Evolutionary conservation across 169 alveolate species (phyloP), one percentile per base, ranked within the genome.

Genomic region (Nephromyces sp.): DNA sequence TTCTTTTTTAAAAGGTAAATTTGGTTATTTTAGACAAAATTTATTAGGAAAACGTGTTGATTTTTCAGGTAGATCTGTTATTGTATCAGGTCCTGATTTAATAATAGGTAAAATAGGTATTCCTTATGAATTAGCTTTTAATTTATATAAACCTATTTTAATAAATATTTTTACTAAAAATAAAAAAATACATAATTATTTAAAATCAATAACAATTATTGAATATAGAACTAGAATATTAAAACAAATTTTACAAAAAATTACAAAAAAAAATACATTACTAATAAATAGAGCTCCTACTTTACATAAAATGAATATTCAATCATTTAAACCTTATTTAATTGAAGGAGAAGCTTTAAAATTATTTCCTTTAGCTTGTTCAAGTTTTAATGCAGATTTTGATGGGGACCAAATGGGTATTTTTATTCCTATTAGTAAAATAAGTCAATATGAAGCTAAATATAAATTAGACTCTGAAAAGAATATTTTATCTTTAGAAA

Each of bases 391-490:
- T 84, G 98, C 98, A 3, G 98, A 94, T 85, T 94, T 91, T 85
- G 98, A 94, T 81, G 98, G 98, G n/a, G 98, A 94, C 82, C 96
- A 92, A 87, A 94, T 94, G 96, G 93, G 93, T 75, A 68, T 94
- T 43, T 96, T 92, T 81, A 87, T 92, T 72, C 81, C 90, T 21
- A 66, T 81, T 82, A 87, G 87, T 65, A 81, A 82, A 57, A 69
- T 81, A 61, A 89, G 96, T 0, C 81, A 92, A 72, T 84, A 90
- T 15, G 98, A 94, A 82, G 96, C 95, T 21, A 86, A 89, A 69
- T 77, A 82, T 52, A 85, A 15, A 6, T 30, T 72, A 21, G 35
- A 57, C 6, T 32, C 78, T n/a, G 32, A 70, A 52, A 6, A 15
- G 6, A 76, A 74, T 64, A 32, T 72, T 22, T 22, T 4, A 21